These are phyloP conservation scores for Podospora comata DNA, from an alignment of 495 filamentous ascomycete genomes.

Conservation along the genomic window DNA sequence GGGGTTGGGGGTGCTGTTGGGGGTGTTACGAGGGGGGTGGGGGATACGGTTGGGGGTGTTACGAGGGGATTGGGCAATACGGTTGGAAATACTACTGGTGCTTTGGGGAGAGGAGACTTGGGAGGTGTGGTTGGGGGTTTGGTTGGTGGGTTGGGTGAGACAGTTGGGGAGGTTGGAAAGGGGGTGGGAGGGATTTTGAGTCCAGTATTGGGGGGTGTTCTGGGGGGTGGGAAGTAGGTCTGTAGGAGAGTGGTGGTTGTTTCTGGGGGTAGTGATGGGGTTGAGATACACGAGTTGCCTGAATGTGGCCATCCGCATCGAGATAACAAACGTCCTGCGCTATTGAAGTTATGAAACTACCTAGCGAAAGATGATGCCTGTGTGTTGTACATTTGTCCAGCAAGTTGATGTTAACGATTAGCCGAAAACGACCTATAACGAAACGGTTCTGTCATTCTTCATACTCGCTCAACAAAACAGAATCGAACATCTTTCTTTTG, in stretches of 20 bases:
- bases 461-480: no score
- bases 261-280: background rate
- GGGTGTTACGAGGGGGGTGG: slow-evolving; percentile 7
- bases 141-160: slow-evolving; percentile 25
- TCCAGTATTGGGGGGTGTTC: background rate
- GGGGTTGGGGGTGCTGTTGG: slow-evolving; percentile 1
- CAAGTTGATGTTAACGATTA: no score
- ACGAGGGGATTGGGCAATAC: slow-evolving; percentile 18
- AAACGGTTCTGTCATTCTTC: no score
- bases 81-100: slow-evolving; percentile 24
- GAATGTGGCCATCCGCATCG: no score
- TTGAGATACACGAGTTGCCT: background rate
- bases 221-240: background rate
- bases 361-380: no score
- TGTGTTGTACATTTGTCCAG: no score
- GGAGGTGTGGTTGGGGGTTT: slow-evolving; percentile 26
- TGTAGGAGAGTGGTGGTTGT: background rate
- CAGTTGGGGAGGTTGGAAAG: slow-evolving; percentile 27
- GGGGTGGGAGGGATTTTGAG: slow-evolving; percentile 16
- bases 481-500: no score
- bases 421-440: no score
- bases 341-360: no score
- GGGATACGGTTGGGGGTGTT: slow-evolving; percentile 13
- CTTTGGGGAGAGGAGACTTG: slow-evolving; percentile 26
- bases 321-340: no score